Conservation (phyloP, 1,139 yeast genomes). For the Protomyces pachydermus region DNA sequence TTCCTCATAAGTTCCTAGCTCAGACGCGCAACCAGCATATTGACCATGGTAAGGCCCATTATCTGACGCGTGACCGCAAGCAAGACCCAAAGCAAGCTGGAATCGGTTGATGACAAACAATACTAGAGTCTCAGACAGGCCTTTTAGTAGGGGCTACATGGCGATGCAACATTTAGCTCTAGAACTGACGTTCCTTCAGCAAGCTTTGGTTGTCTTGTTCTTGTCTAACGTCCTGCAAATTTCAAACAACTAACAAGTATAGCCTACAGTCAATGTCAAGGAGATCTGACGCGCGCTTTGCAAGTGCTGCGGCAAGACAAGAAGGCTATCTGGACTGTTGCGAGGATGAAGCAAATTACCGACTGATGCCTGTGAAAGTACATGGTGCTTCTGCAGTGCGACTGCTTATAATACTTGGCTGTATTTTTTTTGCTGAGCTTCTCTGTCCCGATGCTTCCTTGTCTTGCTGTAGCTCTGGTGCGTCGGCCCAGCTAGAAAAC, state of each 20-base stretch:
- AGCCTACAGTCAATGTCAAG: no score
- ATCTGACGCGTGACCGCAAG: no score
- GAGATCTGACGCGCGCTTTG: no score
- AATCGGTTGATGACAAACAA: neutral
- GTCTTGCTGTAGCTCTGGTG: neutral
- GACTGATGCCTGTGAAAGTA: slow-evolving; percentile 6
- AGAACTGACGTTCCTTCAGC: slow-evolving; percentile 19
- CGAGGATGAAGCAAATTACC: slow-evolving; percentile 26
- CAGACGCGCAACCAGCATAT: no score
- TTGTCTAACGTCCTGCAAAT: no score
- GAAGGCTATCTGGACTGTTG: neutral
- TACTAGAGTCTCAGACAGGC: slow-evolving; percentile 3
- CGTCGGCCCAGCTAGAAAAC: no score
- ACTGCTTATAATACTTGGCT: slow-evolving; percentile 26
- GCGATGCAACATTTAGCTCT: slow-evolving; percentile 26
- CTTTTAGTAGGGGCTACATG: slow-evolving; percentile 2
- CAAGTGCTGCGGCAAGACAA: no score
- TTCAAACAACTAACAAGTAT: no score
- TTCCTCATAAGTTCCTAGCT: no score
- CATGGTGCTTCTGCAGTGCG: neutral
- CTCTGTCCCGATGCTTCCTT: neutral
- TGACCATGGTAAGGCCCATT: no score
- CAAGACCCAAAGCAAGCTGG: no score
- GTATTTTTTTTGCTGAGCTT: slow-evolving; percentile 27
- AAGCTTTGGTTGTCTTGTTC: no score